phyloP scores from a whole-genome alignment of 805 yeast species.

The Candida piceae region DNA sequence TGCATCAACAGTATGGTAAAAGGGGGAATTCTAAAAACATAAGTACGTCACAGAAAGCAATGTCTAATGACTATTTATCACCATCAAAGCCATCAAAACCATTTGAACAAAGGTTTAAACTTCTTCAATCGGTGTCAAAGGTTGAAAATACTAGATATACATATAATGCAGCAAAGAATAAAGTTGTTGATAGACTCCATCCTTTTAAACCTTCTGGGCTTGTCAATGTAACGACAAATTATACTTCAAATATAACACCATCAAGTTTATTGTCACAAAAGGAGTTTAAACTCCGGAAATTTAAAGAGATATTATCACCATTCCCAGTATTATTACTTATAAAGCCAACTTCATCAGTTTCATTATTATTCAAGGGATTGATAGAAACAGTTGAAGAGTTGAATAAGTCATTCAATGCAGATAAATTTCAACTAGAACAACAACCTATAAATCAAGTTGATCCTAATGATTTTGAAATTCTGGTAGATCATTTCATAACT shows the following conservation, averaged over 20 bases:
- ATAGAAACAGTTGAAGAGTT: conserved; percentile 15
- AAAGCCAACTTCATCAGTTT: conserved; percentile 7
- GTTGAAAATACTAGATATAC: conserved; percentile 2
- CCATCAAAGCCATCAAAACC: too few species aligned
- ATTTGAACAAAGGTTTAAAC: too few species aligned
- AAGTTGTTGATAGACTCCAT: conserved; percentile 6
- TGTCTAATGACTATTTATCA: too few species aligned
- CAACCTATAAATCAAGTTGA: conserved; percentile 7
- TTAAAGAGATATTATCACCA: conserved; percentile 4
- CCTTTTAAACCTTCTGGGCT: background rate
- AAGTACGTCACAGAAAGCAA: too few species aligned
- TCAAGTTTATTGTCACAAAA: background rate
- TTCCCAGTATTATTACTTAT: conserved; percentile 20
- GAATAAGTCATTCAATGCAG: conserved; percentile 12
- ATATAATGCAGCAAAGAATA: conserved; percentile 5
- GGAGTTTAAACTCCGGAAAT: conserved; percentile 4
- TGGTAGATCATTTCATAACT: conserved; percentile 18
- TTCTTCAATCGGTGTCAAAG: background rate
- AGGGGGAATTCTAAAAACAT: too few species aligned
- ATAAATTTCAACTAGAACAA: conserved; percentile 1
- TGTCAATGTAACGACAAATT: background rate
- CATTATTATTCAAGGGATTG: conserved; percentile 13
- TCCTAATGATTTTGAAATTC: conserved; percentile 16
- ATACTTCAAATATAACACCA: too few species aligned
- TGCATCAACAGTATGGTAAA: too few species aligned